Percentiles rank a stretch among this genome's conserved stretches.
These are phyloP conservation scores for Linnemannia hyalina DNA, from an alignment of 192 early-diverging fungal genomes.

Conservation along the genomic window DNA sequence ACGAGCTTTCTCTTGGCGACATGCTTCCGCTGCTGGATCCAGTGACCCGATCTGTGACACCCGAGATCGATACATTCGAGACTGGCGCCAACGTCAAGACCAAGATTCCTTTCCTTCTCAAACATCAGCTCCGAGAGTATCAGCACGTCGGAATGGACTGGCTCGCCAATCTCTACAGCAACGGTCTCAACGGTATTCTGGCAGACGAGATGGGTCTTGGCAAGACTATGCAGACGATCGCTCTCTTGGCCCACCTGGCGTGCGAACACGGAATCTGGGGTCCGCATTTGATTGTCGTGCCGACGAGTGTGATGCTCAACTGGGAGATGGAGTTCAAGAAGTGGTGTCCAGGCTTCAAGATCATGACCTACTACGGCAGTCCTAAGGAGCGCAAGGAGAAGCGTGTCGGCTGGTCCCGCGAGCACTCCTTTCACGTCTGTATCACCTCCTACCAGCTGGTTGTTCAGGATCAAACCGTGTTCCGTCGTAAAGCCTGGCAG, in stretches of 20 bases:
- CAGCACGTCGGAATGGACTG: slow-evolving; percentile 93
- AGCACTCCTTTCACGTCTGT: slow-evolving; percentile 73
- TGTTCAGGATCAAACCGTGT: slow-evolving; percentile 67
- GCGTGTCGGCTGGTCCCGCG: slow-evolving; percentile 69
- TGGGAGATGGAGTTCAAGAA: slow-evolving; percentile 82
- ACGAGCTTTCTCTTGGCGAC: slow-evolving; percentile 49
- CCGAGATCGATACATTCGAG: slow-evolving; percentile 45
- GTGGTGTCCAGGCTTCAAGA: slow-evolving; percentile 81
- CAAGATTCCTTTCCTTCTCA: slow-evolving; percentile 70
- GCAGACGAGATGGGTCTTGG: slow-evolving; percentile 79
- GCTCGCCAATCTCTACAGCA: slow-evolving; percentile 88
- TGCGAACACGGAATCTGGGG: slow-evolving; percentile 73
- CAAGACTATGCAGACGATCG: slow-evolving; percentile 78
- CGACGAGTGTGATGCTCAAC: slow-evolving; percentile 81
- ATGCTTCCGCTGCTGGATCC: slow-evolving; percentile 42
- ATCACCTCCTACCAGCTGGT: slow-evolving; percentile 76
- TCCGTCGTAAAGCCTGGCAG: slow-evolving; percentile 74
- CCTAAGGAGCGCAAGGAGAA: slow-evolving; percentile 75
- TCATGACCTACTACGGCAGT: slow-evolving; percentile 83
- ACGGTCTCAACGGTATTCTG: slow-evolving; percentile 83
- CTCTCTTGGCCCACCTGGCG: slow-evolving; percentile 74
- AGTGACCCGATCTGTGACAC: slow-evolving; percentile 9
- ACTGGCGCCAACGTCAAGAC: slow-evolving; percentile 63
- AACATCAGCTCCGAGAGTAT: slow-evolving; percentile 85
- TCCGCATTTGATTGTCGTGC: slow-evolving; percentile 82